Conservation (phyloP, 108 stramenopile genomes). For the Chaetoceros tenuissimus region DNA sequence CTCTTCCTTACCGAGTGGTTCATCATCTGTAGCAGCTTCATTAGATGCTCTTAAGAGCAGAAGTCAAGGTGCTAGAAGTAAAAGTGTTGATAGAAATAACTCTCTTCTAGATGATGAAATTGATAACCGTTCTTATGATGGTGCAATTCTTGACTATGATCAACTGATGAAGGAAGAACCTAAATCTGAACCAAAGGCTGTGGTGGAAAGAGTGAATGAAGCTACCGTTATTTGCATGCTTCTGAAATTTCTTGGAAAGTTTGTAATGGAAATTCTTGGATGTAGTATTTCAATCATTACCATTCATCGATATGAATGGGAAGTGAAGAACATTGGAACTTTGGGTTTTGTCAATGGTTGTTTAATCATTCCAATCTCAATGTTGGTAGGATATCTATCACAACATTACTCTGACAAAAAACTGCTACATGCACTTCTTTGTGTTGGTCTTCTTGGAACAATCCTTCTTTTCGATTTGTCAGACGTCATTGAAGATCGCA, state of each 20-base stretch:
- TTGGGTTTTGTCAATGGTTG: conserved; percentile 71
- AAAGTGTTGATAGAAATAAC: not conserved
- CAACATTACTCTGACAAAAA: conserved; percentile 42
- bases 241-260: conserved; percentile 74
- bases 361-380: conserved; percentile 70
- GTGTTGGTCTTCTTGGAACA: conserved; percentile 37
- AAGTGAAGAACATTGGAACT: conserved; percentile 62
- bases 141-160: too few relatives aligned
- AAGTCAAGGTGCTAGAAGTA: not conserved
- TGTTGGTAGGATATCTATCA: conserved; percentile 55
- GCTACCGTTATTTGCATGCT: conserved; percentile 55
- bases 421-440: conserved; percentile 42
- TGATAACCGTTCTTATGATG: too few relatives aligned
- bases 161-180: not conserved
- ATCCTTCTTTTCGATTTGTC: conserved; percentile 51
- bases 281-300: conserved; percentile 67
- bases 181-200: not conserved
- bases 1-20: too few relatives aligned
- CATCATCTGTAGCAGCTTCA: too few relatives aligned
- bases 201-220: conserved; percentile 33
- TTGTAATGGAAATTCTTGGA: conserved; percentile 70
- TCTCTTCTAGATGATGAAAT: not conserved
- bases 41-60: too few relatives aligned
- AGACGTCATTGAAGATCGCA: conserved; percentile 31
- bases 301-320: conserved; percentile 80